phyloP scores from a whole-genome alignment of 1,284 basidiomycete species.

The Rhodotorula sp. region DNA sequence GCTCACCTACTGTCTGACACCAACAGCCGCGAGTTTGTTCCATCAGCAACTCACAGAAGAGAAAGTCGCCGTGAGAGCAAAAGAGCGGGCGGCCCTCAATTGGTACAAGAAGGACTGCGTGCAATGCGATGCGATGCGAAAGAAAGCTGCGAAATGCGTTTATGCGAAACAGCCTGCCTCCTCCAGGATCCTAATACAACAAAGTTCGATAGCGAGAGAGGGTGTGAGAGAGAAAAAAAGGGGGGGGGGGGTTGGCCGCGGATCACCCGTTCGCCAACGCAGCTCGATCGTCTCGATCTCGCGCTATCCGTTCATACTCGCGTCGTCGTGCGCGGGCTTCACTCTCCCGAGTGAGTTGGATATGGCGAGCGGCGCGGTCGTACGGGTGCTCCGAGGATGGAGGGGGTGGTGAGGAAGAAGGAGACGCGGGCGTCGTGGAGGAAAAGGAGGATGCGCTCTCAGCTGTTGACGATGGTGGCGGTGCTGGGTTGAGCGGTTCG shows the following conservation, averaged over 20 bases:
- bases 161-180: no score
- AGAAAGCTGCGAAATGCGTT: no score
- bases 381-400: not conserved
- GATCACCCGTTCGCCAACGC: not conserved
- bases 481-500: no score
- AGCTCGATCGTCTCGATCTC: constrained; percentile 1
- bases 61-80: no score
- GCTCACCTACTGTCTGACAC: no score
- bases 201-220: not conserved
- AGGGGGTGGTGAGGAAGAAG: not conserved
- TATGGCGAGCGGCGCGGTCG: constrained; percentile 6
- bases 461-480: no score
- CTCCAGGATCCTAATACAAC: not conserved
- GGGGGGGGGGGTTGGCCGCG: no score
- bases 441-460: not conserved
- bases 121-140: no score
- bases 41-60: no score
- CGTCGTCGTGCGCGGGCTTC: constrained; percentile 1
- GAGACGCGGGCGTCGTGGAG: not conserved
- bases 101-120: no score
- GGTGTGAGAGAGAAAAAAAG: not conserved
- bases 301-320: not conserved
- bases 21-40: no score
- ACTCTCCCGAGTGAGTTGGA: constrained; percentile 1
- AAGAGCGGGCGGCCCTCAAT: no score